Evolutionary conservation across 495 filamentous ascomycete species (phyloP).

Genomic region (Talaromyces liani): DNA sequence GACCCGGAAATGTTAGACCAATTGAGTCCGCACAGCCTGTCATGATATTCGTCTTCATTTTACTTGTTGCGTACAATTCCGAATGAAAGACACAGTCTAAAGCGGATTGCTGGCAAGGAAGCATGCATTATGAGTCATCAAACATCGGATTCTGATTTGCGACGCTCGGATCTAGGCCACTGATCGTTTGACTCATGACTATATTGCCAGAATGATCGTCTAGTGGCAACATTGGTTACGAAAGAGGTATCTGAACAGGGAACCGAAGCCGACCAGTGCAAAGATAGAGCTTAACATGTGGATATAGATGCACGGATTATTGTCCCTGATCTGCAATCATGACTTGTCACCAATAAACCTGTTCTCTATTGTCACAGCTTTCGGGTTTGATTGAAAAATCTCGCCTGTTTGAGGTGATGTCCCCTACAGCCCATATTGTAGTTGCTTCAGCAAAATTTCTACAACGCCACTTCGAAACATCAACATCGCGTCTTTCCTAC

Average conservation of each 20-base stretch:
- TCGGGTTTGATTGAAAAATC: neutral
- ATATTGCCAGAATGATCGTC: neutral
- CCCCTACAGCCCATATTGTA: neutral
- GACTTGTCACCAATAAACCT: neutral
- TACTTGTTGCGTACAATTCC: neutral
- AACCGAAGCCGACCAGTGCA: neutral
- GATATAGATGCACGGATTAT: neutral
- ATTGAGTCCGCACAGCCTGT: neutral
- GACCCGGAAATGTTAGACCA: neutral
- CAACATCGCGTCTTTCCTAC: neutral
- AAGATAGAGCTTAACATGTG: neutral
- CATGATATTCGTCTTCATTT: neutral
- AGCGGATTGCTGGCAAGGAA: neutral
- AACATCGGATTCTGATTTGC: neutral
- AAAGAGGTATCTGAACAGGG: neutral
- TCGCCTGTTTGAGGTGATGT: neutral
- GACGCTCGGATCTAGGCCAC: neutral
- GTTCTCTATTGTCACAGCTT: neutral
- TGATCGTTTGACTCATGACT: neutral
- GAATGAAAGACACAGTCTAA: neutral
- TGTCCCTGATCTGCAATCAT: neutral
- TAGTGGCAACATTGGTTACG: neutral
- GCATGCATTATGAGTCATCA: neutral
- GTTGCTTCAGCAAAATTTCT: neutral
- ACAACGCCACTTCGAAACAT: neutral